Conservation (phyloP, 2,329 filamentous ascomycete genomes). For the Endoconidiophora polonica region DNA sequence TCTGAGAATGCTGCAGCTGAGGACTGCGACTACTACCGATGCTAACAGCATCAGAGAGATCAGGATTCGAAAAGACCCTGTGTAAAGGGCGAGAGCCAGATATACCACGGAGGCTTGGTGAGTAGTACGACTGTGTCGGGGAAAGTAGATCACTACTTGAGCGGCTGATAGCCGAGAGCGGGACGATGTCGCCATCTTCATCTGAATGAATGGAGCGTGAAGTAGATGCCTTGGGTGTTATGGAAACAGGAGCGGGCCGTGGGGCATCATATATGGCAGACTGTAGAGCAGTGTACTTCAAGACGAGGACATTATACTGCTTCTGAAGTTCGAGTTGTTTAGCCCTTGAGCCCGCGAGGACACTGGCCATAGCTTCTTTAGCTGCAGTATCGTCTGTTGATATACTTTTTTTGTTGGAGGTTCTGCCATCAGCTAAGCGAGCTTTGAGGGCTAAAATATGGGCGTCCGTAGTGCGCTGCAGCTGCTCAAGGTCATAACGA, state of each 20-base stretch:
- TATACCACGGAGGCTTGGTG: conserved; percentile 15
- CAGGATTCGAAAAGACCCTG: conserved; percentile 29
- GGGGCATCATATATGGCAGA: conserved; percentile 25
- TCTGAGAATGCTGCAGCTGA: not conserved
- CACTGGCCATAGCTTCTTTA: conserved; percentile 11
- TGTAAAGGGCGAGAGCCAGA: conserved; percentile 22
- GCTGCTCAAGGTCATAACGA: conserved; percentile 30
- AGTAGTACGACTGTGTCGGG: conserved; percentile 2
- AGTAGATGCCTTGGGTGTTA: not conserved
- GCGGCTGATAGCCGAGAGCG: conserved; percentile 16
- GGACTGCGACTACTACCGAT: conserved; percentile 12
- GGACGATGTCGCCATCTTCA: conserved; percentile 13
- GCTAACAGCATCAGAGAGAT: conserved; percentile 23
- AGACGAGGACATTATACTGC: conserved; percentile 31
- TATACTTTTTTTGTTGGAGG: conserved; percentile 15
- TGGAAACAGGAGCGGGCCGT: conserved; percentile 3
- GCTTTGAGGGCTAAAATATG: conserved; percentile 32
- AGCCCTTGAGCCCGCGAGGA: conserved; percentile 33
- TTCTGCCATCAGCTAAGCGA: conserved; percentile 23
- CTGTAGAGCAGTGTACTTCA: conserved; percentile 36
- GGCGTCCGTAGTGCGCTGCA: conserved; percentile 26
- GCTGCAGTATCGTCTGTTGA: not conserved
- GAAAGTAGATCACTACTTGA: not conserved
- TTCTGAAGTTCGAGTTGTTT: conserved; percentile 38
- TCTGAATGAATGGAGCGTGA: conserved; percentile 6